A percentile compares a stretch with the other conserved stretches of the same genome.
These are phyloP conservation scores for Lentinus polychrous DNA, from an alignment of 1,284 basidiomycete genomes.

Conservation along the genomic window DNA sequence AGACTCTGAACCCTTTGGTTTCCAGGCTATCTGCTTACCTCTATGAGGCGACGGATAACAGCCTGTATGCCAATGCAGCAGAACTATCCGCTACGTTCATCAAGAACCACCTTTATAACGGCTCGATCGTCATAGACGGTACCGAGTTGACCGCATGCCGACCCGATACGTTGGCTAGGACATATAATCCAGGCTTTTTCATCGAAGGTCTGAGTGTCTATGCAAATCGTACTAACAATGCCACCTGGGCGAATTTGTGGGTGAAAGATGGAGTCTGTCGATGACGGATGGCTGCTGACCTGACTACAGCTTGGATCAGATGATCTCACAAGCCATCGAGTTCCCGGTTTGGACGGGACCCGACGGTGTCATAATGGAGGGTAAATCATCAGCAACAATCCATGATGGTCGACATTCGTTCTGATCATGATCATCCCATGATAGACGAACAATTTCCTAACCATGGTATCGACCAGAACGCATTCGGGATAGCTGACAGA, in stretches of 20 bases:
- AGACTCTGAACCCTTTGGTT: not conserved
- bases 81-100: not conserved
- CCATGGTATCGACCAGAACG: too few species aligned
- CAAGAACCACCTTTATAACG: not conserved
- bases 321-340: not conserved
- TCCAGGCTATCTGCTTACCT: not conserved
- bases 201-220: constrained; percentile 3
- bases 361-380: not conserved
- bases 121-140: not conserved
- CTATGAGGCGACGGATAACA: not conserved
- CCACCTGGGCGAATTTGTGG: not conserved
- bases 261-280: not conserved
- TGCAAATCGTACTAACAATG: not conserved
- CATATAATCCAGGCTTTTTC: not conserved
- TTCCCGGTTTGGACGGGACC: not conserved
- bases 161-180: not conserved
- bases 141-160: not conserved
- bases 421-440: too few species aligned
- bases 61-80: not conserved
- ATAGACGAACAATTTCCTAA: too few species aligned
- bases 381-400: not conserved
- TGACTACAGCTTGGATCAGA: not conserved
- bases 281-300: not conserved
- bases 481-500: too few species aligned
- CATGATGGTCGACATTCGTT: too few species aligned